phyloP scores from a whole-genome alignment of 805 yeast species.

The Suhomyces tanzawaensis region DNA sequence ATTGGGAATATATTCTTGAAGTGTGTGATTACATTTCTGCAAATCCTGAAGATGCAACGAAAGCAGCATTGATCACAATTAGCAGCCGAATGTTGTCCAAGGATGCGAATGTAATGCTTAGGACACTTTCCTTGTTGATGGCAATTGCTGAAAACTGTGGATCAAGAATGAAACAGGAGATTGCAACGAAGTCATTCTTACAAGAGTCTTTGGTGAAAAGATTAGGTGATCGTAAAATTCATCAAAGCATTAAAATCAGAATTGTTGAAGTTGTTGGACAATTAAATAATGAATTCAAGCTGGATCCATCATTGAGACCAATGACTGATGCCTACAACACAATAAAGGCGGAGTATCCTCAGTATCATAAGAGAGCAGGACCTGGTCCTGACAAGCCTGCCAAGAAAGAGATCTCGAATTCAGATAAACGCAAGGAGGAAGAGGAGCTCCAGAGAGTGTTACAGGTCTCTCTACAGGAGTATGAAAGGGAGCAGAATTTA shows the following conservation, averaged over 20 bases:
- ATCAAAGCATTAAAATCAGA: constrained; percentile 62
- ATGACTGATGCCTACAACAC: constrained; percentile 60
- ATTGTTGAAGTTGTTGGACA: constrained; percentile 68
- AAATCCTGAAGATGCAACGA: constrained; percentile 38
- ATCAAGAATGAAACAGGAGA: constrained; percentile 43
- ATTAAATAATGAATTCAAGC: constrained; percentile 58
- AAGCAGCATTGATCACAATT: constrained; percentile 27
- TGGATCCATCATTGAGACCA: constrained; percentile 74
- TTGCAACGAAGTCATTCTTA: constrained; percentile 37
- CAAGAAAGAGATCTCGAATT: constrained; percentile 46
- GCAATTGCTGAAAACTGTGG: constrained; percentile 47
- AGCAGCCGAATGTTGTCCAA: constrained; percentile 23
- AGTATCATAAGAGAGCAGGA: constrained; percentile 22
- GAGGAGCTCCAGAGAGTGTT: constrained; percentile 76
- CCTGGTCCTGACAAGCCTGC: constrained; percentile 56
- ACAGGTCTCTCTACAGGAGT: constrained; percentile 68
- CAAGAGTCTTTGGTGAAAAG: constrained; percentile 34
- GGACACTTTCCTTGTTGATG: constrained; percentile 35
- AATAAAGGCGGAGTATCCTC: constrained; percentile 40
- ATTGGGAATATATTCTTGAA: constrained; percentile 44
- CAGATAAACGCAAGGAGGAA: constrained; percentile 63
- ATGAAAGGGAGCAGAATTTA: constrained; percentile 38
- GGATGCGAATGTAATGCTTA: constrained; percentile 41
- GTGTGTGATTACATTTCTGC: constrained; percentile 38
- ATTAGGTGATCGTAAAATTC: constrained; percentile 57